Base-by-base conservation (phyloP, 805 yeast species). In the Kazachstania bromeliacearum region DNA sequence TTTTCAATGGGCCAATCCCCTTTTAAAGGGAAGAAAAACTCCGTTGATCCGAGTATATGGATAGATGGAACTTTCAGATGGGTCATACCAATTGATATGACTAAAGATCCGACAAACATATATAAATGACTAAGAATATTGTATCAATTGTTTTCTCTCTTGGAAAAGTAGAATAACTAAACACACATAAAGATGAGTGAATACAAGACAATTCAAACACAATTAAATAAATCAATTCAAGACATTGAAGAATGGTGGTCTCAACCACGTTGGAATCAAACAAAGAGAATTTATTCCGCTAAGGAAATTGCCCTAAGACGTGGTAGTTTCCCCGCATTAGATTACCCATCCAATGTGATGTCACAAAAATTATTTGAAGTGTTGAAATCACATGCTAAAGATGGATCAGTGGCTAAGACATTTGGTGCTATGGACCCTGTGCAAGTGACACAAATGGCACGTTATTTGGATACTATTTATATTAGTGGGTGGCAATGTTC, bases 401-500 rank as follows among this genome's bases (percentile, higher is more conserved):
- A 79, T 47, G 77, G 77, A 57, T 75, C 94, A 31, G 81, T 76
- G 25, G 80, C 95, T 16, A 79, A 77, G 70, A 87, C 96, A 23
- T 88, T 85, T 57, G 97, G 96, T 60, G 96, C 96, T 17, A 70
- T 89, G 52, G 96, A 89, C 62, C 96, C 96, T 19, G 81, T 89
- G 48, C 96, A 89, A 59, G 85, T 87, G 46, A 70, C 96, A 42
- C 96, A 89, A 66, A 89, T 89, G 97, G 94, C 95, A 51, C 85
- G 84, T 63, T 85, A 85, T 64, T 71, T 89, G 54, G 97, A 88
- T 64, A 75, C 94, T 9, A 74, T 89, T 50, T 89, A 89, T 62
- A 94, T 89, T 46, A 82, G 94, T 28, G 98, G 98, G 36, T 89
- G 98, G 98, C 98, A 89, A 70, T 88, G 95, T 62, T 87, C 96